Percentiles rank a stretch among this genome's conserved stretches.
Conservation (phyloP, 2,329 filamentous ascomycete genomes). For the Venturia effusa region DNA sequence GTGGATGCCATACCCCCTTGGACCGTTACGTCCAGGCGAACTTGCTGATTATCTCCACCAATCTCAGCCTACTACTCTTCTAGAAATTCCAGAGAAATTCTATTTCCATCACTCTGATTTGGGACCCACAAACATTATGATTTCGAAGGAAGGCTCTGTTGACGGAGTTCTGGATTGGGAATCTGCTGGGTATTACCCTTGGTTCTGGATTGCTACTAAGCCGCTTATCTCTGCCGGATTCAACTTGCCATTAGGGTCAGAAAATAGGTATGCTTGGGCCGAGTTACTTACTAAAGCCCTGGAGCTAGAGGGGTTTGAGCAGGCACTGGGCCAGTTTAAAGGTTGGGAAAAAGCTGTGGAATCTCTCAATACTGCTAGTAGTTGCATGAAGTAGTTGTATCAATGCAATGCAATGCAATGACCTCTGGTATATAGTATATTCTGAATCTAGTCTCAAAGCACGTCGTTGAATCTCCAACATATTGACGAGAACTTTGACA, state of each 20-base stretch:
- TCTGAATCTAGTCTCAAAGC: no score
- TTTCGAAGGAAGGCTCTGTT: conserved; percentile 8
- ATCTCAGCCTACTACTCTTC: not conserved
- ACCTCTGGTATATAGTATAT: no score
- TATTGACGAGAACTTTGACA: no score
- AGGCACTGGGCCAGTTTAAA: not conserved
- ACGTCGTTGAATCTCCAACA: no score
- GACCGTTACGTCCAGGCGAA: not conserved
- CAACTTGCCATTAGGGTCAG: conserved; percentile 4
- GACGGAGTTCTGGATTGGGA: conserved; percentile 12
- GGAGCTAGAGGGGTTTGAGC: not conserved
- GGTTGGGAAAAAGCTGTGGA: not conserved
- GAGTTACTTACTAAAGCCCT: not conserved
- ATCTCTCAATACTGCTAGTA: not conserved
- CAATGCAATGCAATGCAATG: no score
- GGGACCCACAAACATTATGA: conserved; percentile 7
- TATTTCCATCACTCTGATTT: conserved; percentile 8
- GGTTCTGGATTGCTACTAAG: conserved; percentile 12
- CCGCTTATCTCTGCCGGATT: conserved; percentile 11
- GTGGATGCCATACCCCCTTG: conserved; percentile 10
- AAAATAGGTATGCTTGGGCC: not conserved
- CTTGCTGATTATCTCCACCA: not conserved
- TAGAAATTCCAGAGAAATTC: conserved; percentile 3
- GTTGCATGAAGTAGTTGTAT: no score
- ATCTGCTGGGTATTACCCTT: conserved; percentile 11